phyloP scores from a whole-genome alignment of 352 stramenopile genomes.

The Globisporangium perplexum region DNA sequence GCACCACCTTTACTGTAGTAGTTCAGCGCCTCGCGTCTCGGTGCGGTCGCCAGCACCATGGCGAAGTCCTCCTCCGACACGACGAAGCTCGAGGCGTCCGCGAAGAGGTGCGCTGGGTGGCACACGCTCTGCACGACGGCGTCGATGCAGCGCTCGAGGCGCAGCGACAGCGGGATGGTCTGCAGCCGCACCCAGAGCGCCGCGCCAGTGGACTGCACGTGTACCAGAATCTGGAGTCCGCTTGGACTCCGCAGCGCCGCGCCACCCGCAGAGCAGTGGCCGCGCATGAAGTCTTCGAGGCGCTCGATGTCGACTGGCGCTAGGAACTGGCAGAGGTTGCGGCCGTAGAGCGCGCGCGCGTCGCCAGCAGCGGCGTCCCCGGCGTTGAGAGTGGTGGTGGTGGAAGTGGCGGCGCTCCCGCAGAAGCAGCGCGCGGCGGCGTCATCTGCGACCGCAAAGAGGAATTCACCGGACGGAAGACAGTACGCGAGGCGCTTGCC shows the following conservation, averaged over 20 bases:
- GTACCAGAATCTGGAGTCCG: constrained; percentile 40
- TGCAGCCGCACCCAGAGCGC: constrained; percentile 51
- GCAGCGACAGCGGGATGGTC: constrained; percentile 59
- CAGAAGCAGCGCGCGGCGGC: constrained; percentile 35
- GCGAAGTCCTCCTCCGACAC: constrained; percentile 59
- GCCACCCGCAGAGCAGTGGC: constrained; percentile 16
- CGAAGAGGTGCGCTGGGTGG: constrained; percentile 40
- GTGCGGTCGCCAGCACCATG: constrained; percentile 23
- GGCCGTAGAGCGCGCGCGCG: constrained; percentile 48
- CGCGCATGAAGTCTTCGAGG: constrained; percentile 48
- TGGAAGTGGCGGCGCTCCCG: not conserved
- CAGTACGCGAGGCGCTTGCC: constrained; percentile 61
- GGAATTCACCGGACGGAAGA: constrained; percentile 63
- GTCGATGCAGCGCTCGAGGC: constrained; percentile 78
- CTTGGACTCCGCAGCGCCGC: constrained; percentile 15
- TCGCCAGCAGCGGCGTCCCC: too few relatives aligned
- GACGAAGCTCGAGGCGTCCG: constrained; percentile 70
- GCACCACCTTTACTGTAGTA: too few relatives aligned
- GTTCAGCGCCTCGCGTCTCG: not conserved
- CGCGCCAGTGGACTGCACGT: constrained; percentile 18
- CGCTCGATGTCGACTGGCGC: constrained; percentile 48
- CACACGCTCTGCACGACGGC: constrained; percentile 46
- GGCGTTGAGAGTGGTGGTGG: too few relatives aligned
- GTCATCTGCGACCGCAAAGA: constrained; percentile 53
- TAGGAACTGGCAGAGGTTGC: constrained; percentile 58